A percentile compares a stretch with the other conserved stretches of the same genome.
These are phyloP conservation scores for Clavaria fumosa DNA, from an alignment of 768 basidiomycete genomes.

Conservation along the genomic window DNA sequence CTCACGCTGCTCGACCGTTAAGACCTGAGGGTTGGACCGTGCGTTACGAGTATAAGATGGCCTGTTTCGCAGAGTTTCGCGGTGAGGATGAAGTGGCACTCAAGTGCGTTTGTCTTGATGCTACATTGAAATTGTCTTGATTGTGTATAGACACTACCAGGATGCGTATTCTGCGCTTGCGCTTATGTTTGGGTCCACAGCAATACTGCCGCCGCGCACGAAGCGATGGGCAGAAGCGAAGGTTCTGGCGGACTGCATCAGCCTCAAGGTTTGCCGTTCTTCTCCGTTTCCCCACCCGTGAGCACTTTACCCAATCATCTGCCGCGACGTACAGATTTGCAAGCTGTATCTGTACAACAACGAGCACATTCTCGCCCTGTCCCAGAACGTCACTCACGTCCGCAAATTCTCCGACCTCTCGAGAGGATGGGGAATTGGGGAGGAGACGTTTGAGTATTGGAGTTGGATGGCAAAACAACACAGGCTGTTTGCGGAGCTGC, in stretches of 20 bases:
- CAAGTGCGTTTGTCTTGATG: conserved; percentile 39
- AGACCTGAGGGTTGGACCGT: conserved; percentile 89
- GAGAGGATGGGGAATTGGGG: conserved; percentile 88
- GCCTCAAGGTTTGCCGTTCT: conserved; percentile 50
- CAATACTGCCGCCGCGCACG: conserved; percentile 77
- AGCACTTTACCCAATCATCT: background rate
- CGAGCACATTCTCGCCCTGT: conserved; percentile 66
- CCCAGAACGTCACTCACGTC: conserved; percentile 75
- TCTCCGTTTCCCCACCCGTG: background rate
- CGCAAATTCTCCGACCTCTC: conserved; percentile 77
- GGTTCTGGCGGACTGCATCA: conserved; percentile 88
- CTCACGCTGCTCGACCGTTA: conserved; percentile 40
- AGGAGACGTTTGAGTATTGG: conserved; percentile 96
- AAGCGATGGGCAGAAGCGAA: conserved; percentile 99
- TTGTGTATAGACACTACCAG: conserved; percentile 64
- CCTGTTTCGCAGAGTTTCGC: conserved; percentile 88
- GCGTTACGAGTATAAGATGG: conserved; percentile 96
- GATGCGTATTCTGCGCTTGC: conserved; percentile 76
- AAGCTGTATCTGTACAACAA: conserved; percentile 88
- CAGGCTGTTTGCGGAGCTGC: conserved; percentile 78
- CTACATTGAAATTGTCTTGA: conserved; percentile 8
- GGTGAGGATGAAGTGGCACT: conserved; percentile 86
- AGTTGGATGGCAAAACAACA: conserved; percentile 90
- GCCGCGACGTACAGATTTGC: conserved; percentile 57
- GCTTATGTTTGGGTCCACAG: conserved; percentile 81